Conservation (phyloP, 257 asterid species). For the Euphrasia confusa region DNA sequence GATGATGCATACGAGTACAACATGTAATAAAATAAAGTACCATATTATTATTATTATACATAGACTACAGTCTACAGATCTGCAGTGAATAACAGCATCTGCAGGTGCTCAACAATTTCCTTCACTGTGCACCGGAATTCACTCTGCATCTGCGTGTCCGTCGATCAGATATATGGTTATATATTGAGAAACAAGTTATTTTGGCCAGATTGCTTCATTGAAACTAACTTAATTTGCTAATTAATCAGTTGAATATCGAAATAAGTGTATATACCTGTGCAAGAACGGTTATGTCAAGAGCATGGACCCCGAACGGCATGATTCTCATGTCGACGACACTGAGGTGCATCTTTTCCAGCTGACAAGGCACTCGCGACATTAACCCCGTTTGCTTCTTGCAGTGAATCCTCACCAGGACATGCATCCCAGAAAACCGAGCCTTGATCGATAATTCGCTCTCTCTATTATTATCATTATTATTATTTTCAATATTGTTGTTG, state of each 20-base stretch:
- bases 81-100: constrained; percentile 16
- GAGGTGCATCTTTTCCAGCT: constrained; percentile 43
- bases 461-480: not conserved
- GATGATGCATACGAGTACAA: no score
- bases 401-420: constrained; percentile 40
- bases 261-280: constrained; percentile 45
- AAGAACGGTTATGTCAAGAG: constrained; percentile 46
- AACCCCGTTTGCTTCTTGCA: constrained; percentile 38
- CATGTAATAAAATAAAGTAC: no score
- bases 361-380: constrained; percentile 30
- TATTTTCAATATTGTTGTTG: no score
- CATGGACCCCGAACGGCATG: constrained; percentile 44
- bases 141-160: constrained; percentile 30
- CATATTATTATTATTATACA: no score
- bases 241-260: not conserved
- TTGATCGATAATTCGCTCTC: constrained; percentile 16
- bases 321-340: constrained; percentile 41
- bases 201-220: no score
- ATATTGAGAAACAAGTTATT: no score
- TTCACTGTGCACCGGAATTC: constrained; percentile 31
- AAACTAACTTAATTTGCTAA: no score
- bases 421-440: constrained; percentile 31
- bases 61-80: no score
- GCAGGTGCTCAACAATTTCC: constrained; percentile 36
- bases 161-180: not conserved